Evolutionary conservation across 2,329 filamentous ascomycete species (phyloP).

Genomic region (Sporothrix inflata): DNA sequence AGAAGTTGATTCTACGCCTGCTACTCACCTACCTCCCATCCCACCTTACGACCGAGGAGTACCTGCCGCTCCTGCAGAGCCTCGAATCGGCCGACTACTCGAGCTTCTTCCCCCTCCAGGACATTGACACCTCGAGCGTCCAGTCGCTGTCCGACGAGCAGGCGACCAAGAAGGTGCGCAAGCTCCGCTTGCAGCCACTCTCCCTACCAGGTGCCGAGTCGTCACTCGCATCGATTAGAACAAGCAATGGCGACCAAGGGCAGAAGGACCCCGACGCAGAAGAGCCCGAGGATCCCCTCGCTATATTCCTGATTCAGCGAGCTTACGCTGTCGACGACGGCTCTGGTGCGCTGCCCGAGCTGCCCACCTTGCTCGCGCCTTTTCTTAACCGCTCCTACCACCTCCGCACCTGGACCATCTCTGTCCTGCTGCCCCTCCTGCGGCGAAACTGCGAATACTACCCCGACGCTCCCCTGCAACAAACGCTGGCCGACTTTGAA

Average conservation of each 20-base stretch:
- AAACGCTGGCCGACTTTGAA: conserved; percentile 67
- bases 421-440: conserved; percentile 68
- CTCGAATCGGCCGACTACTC: conserved; percentile 52
- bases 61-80: conserved; percentile 63
- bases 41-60: conserved; percentile 63
- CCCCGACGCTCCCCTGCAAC: conserved; percentile 50
- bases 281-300: conserved; percentile 44
- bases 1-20: conserved; percentile 70
- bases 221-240: conserved; percentile 38
- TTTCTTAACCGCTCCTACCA: conserved; percentile 66
- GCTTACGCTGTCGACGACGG: conserved; percentile 71
- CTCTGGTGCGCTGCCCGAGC: conserved; percentile 70
- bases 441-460: conserved; percentile 73
- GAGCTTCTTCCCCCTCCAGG: conserved; percentile 38
- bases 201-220: conserved; percentile 42
- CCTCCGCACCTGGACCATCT: conserved; percentile 70
- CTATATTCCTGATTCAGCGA: conserved; percentile 67
- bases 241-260: conserved; percentile 41
- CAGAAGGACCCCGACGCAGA: conserved; percentile 47
- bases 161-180: conserved; percentile 65
- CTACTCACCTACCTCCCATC: conserved; percentile 79
- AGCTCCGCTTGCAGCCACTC: conserved; percentile 65
- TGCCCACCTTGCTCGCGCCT: conserved; percentile 68
- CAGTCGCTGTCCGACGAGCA: conserved; percentile 63
- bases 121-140: conserved; percentile 61